phyloP scores from a whole-genome alignment of 1,284 basidiomycete species.

The Austroboletus novae-zelandiae region DNA sequence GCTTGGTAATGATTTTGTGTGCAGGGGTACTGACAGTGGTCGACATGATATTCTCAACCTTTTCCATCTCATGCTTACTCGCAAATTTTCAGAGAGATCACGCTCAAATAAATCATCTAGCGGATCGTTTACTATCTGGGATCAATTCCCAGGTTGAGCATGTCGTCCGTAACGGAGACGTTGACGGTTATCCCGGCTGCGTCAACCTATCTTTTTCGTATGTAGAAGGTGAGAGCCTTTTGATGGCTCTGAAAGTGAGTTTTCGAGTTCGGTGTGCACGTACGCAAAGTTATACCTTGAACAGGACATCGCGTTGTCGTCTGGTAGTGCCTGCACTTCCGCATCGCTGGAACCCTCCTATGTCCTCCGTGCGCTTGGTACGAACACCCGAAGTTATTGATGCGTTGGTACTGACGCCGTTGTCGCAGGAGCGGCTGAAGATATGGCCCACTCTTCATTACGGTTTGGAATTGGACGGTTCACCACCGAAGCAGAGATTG shows the following conservation, averaged over 20 bases:
- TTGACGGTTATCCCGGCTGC: constrained; percentile 86
- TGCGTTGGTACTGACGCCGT: constrained; percentile 1
- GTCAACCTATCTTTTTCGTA: constrained; percentile 96
- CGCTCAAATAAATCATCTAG: constrained; percentile 71
- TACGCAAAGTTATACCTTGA: constrained; percentile 1
- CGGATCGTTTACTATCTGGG: constrained; percentile 79
- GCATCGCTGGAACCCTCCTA: constrained; percentile 98
- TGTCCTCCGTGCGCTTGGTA: constrained; percentile 92
- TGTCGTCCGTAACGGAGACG: constrained; percentile 93
- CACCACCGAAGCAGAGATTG: constrained; percentile 96
- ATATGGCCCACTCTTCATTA: constrained; percentile 98
- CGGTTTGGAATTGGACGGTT: constrained; percentile 98
- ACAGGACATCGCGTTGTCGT: constrained; percentile 94
- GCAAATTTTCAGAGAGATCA: constrained; percentile 70
- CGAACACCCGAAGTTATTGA: constrained; percentile 13
- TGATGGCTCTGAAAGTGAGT: constrained; percentile 97
- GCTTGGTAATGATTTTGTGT: constrained; percentile 66
- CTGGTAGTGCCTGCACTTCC: constrained; percentile 97
- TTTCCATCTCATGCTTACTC: constrained; percentile 8
- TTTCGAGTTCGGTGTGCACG: constrained; percentile 6
- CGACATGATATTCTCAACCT: constrained; percentile 10
- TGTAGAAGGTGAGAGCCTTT: constrained; percentile 94
- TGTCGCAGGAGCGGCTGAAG: constrained; percentile 82
- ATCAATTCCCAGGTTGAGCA: constrained; percentile 86
- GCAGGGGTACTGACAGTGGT: constrained; percentile 85